Evolutionary conservation across 1,284 basidiomycete species (phyloP).

Genomic region (Leccinum angustisporum): DNA sequence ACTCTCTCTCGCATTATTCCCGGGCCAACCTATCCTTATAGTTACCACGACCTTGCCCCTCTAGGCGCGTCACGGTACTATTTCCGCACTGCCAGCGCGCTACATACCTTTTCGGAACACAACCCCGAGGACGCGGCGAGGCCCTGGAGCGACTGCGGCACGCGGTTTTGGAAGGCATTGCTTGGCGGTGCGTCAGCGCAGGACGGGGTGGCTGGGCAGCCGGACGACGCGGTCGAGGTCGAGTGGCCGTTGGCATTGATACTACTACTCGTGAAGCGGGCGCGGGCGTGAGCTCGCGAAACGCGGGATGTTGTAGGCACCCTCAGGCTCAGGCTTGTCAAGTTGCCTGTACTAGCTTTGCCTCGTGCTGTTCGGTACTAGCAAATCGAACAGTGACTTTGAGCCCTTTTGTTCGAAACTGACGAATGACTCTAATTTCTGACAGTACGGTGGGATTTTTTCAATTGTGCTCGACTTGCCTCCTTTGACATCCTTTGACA

Average conservation of each 20-base stretch:
- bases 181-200: slow-evolving; percentile 40
- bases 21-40: neutral
- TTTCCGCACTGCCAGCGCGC: slow-evolving; percentile 69
- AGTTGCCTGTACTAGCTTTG: neutral
- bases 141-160: slow-evolving; percentile 60
- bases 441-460: neutral
- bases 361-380: neutral
- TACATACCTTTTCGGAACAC: slow-evolving; percentile 68
- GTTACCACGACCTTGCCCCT: neutral
- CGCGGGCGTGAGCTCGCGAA: slow-evolving; percentile 22
- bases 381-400: neutral
- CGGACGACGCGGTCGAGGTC: slow-evolving; percentile 53
- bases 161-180: slow-evolving; percentile 58
- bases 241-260: slow-evolving; percentile 78
- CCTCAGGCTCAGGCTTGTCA: neutral
- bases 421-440: neutral
- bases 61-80: slow-evolving; percentile 41
- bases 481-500: neutral
- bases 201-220: slow-evolving; percentile 35
- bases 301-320: neutral
- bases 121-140: slow-evolving; percentile 58
- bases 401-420: neutral
- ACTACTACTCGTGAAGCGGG: slow-evolving; percentile 43
- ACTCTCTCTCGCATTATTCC: neutral
- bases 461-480: neutral